Evolutionary conservation across 2,329 filamentous ascomycete species (phyloP).

Genomic region (Epichloe glyceriae): DNA sequence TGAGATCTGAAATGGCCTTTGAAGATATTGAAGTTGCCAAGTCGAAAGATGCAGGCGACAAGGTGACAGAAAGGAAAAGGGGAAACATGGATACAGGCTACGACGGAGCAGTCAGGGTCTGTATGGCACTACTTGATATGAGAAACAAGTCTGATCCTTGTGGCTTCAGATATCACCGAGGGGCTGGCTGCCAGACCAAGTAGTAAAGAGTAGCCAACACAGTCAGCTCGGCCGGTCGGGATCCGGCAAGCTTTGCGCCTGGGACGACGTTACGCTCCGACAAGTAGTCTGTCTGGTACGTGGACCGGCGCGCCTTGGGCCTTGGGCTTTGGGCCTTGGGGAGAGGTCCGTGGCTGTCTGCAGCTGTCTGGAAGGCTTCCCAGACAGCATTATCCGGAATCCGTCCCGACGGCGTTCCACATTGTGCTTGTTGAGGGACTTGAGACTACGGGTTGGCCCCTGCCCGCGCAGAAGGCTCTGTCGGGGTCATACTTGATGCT

Average conservation of each 20-base stretch:
- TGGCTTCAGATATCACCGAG: not conserved
- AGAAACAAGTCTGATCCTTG: not conserved
- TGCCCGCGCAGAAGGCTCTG: not conserved
- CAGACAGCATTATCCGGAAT: not conserved
- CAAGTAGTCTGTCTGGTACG: constrained; percentile 1
- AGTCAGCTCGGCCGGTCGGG: not conserved
- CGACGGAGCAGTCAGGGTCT: not conserved
- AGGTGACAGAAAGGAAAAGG: not conserved
- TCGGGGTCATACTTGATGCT: not conserved
- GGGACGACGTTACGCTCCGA: not conserved
- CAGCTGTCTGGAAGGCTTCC: not conserved
- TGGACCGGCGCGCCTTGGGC: not conserved
- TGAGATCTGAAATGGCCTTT: not conserved
- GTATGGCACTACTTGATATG: not conserved
- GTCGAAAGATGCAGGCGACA: not conserved
- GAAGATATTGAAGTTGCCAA: not conserved
- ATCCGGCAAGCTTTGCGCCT: not conserved
- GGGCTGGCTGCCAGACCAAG: not conserved
- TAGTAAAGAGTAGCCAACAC: not conserved
- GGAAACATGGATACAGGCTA: not conserved
- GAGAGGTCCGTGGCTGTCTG: constrained; percentile 3
- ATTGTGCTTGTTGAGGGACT: not conserved
- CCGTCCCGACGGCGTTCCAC: not conserved
- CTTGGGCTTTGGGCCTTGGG: not conserved
- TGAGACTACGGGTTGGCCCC: not conserved